Percentiles rank a stretch among this genome's conserved stretches.
phyloP scores from a whole-genome alignment of 192 early-diverging fungal genomes.

The Fimicolochytrium jonesii region DNA sequence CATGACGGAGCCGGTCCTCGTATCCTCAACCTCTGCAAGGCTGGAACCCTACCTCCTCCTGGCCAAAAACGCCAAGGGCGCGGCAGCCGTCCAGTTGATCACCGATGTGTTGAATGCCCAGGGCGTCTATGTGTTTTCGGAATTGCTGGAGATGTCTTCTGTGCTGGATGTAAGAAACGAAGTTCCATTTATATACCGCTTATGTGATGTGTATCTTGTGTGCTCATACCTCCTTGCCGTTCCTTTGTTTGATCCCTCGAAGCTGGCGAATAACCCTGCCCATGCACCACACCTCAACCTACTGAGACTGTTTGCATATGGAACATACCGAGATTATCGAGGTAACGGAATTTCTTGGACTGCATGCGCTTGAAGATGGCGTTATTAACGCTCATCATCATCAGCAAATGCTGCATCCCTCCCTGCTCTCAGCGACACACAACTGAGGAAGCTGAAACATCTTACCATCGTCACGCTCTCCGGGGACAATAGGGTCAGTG shows the following conservation, averaged over 20 bases:
- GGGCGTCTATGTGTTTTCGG: slow-evolving; percentile 74
- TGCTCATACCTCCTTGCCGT: slow-evolving; percentile 24
- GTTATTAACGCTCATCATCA: too few relatives aligned
- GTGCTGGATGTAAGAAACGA: slow-evolving; percentile 56
- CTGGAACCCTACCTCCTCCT: slow-evolving; percentile 69
- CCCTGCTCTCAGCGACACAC: slow-evolving; percentile 24
- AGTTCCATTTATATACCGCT: background rate
- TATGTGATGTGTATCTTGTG: too few relatives aligned
- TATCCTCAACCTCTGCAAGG: slow-evolving; percentile 23
- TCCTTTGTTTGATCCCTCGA: background rate
- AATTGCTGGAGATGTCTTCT: slow-evolving; percentile 66
- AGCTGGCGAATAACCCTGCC: slow-evolving; percentile 36
- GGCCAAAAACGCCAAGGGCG: slow-evolving; percentile 73
- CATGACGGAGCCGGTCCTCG: slow-evolving; percentile 29
- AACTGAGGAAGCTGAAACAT: slow-evolving; percentile 53
- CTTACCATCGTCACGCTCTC: slow-evolving; percentile 78
- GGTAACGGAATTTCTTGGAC: too few relatives aligned
- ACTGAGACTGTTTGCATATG: slow-evolving; percentile 76
- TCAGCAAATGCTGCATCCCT: slow-evolving; percentile 25
- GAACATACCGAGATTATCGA: slow-evolving; percentile 73
- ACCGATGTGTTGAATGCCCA: slow-evolving; percentile 65
- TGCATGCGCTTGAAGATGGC: too few relatives aligned
- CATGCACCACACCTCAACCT: slow-evolving; percentile 43
- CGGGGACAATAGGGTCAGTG: slow-evolving; percentile 51
- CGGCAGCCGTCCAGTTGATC: slow-evolving; percentile 66